phyloP scores from a whole-genome alignment of 345 rosid species.

The Isatis tinctoria region DNA sequence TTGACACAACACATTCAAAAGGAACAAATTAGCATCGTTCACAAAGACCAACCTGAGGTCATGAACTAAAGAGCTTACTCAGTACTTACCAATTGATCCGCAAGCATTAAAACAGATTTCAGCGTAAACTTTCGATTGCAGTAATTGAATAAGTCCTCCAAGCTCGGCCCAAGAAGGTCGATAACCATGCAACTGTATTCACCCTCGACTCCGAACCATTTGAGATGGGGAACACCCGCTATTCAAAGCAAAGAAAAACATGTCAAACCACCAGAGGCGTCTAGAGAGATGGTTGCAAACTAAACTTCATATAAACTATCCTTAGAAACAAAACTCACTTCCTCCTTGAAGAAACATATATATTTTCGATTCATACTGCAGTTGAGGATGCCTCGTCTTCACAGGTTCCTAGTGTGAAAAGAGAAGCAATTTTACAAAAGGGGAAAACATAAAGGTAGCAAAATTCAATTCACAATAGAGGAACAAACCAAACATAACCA shows the following conservation, averaged over 20 bases:
- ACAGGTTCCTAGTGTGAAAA: slow-evolving; percentile 58
- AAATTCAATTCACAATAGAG: background rate
- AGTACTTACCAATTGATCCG: slow-evolving; percentile 77
- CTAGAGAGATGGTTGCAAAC: background rate
- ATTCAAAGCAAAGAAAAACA: slow-evolving; percentile 3
- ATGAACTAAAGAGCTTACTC: background rate
- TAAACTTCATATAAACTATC: background rate
- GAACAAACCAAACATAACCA: background rate
- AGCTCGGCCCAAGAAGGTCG: slow-evolving; percentile 91
- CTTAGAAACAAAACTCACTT: slow-evolving; percentile 47
- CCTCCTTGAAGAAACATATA: slow-evolving; percentile 95
- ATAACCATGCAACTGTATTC: slow-evolving; percentile 88
- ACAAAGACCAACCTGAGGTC: background rate
- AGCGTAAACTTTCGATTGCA: slow-evolving; percentile 72
- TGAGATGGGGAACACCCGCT: slow-evolving; percentile 91
- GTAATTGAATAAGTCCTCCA: slow-evolving; percentile 87
- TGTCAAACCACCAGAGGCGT: background rate
- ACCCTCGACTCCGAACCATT: slow-evolving; percentile 89
- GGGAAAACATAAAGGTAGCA: background rate
- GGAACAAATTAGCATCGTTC: background rate
- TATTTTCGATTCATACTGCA: slow-evolving; percentile 82
- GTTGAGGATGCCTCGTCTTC: slow-evolving; percentile 90
- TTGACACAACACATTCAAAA: background rate
- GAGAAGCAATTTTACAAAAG: background rate
- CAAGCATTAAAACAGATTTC: slow-evolving; percentile 90